A percentile compares a stretch with the other conserved stretches of the same genome.
phyloP scores from a whole-genome alignment of 164 flowering plant species.

The Berberis thunbergii region DNA sequence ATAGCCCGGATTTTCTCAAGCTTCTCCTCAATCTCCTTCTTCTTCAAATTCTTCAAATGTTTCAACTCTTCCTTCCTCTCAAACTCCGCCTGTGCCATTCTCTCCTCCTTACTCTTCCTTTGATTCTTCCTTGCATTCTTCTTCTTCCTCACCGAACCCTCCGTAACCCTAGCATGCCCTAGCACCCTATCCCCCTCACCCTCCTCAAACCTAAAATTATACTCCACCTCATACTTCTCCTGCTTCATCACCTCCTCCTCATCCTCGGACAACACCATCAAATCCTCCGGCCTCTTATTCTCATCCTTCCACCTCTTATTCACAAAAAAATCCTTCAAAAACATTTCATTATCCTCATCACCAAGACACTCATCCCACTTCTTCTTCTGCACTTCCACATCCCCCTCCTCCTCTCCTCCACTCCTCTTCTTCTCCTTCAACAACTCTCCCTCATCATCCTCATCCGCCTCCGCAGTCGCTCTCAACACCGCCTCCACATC shows the following conservation, averaged over 20 bases:
- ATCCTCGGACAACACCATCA: slow-evolving; percentile 40
- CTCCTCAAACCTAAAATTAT: slow-evolving; percentile 64
- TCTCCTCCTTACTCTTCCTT: slow-evolving; percentile 71
- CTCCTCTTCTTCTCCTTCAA: slow-evolving; percentile 38
- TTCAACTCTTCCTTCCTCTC: slow-evolving; percentile 87
- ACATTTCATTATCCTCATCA: slow-evolving; percentile 51
- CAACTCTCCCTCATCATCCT: slow-evolving; percentile 40
- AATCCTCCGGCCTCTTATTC: slow-evolving; percentile 30
- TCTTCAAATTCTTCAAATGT: slow-evolving; percentile 86
- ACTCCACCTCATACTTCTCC: slow-evolving; percentile 53
- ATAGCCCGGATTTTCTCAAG: slow-evolving; percentile 47
- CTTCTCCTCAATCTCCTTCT: slow-evolving; percentile 70
- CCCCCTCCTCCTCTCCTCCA: slow-evolving; percentile 14
- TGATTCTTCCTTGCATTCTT: slow-evolving; percentile 52
- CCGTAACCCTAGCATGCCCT: slow-evolving; percentile 58
- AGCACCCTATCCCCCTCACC: slow-evolving; percentile 56
- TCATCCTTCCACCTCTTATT: slow-evolving; percentile 59
- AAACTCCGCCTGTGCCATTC: slow-evolving; percentile 51
- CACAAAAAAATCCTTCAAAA: slow-evolving; percentile 52
- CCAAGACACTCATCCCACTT: slow-evolving; percentile 64
- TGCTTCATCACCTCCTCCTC: slow-evolving; percentile 66
- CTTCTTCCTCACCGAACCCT: slow-evolving; percentile 84
- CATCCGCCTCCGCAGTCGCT: slow-evolving; percentile 28
- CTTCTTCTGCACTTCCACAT: slow-evolving; percentile 26
- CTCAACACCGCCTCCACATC: slow-evolving; percentile 11